A percentile compares a stretch with the other conserved stretches of the same genome.
These are phyloP conservation scores for Termitomyces sp. DNA, from an alignment of 768 basidiomycete species.

Conservation along the genomic window DNA sequence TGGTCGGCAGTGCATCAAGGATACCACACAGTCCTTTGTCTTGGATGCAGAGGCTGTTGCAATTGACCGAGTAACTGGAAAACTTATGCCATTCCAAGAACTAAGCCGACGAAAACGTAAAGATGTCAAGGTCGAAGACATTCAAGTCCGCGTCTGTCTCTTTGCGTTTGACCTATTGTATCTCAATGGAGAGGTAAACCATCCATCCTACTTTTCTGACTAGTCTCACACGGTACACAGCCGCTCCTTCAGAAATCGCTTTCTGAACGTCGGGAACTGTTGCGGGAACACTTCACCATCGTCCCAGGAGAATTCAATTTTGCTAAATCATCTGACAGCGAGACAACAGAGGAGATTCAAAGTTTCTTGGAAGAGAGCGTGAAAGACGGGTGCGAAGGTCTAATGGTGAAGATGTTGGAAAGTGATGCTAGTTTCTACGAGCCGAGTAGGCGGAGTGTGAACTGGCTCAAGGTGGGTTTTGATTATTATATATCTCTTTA, in stretches of 20 bases:
- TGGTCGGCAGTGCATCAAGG: constrained; percentile 72
- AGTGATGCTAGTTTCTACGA: constrained; percentile 91
- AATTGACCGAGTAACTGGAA: constrained; percentile 79
- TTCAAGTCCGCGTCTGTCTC: constrained; percentile 93
- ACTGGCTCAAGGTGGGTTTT: constrained; percentile 90
- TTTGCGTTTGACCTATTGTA: constrained; percentile 97
- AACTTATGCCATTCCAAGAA: constrained; percentile 97
- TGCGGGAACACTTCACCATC: constrained; percentile 74
- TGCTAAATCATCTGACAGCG: constrained; percentile 86
- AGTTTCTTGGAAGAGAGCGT: constrained; percentile 93
- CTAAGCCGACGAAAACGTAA: constrained; percentile 92
- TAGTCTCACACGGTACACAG: constrained; percentile 34
- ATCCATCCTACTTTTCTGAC: neutral
- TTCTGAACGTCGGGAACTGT: constrained; percentile 68
- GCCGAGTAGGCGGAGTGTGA: constrained; percentile 91
- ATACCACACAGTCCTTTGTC: constrained; percentile 83
- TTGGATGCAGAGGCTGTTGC: constrained; percentile 97
- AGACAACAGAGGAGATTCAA: constrained; percentile 92
- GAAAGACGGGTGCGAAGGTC: constrained; percentile 96
- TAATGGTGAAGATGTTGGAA: constrained; percentile 99
- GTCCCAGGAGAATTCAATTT: constrained; percentile 92
- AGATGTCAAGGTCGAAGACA: constrained; percentile 97
- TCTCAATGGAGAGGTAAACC: constrained; percentile 87
- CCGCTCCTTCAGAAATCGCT: constrained; percentile 78
- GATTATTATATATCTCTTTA: neutral